A percentile compares a stretch with the other conserved stretches of the same genome.
phyloP scores from a whole-genome alignment of 176 grass and related monocot genomes.

The Zoysia pacifica region DNA sequence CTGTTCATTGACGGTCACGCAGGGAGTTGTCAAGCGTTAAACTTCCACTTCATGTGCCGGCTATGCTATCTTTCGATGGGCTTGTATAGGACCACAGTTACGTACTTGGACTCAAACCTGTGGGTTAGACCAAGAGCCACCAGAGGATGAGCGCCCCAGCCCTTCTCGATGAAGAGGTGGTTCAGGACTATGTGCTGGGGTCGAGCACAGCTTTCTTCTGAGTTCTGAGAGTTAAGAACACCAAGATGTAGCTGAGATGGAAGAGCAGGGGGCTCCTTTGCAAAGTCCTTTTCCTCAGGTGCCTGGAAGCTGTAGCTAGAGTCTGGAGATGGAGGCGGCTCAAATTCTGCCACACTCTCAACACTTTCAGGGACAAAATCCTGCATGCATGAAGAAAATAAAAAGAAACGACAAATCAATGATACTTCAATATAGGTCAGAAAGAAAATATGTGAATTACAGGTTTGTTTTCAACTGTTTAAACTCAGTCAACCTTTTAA shows the following conservation, averaged over 20 bases:
- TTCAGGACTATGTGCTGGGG: constrained; percentile 92
- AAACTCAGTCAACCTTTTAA: background rate
- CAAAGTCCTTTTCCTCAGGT: constrained; percentile 82
- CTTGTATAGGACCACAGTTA: constrained; percentile 90
- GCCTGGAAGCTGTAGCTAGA: constrained; percentile 72
- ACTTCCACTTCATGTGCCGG: constrained; percentile 24
- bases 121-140: constrained; percentile 90
- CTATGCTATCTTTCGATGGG: constrained; percentile 67
- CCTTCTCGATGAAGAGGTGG: constrained; percentile 96
- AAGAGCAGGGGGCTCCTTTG: constrained; percentile 85
- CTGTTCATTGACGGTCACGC: constrained; percentile 35
- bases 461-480: background rate
- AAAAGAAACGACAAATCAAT: background rate
- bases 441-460: background rate
- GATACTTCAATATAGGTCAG: background rate
- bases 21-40: constrained; percentile 57
- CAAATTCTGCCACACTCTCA: constrained; percentile 83
- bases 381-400: constrained; percentile 46
- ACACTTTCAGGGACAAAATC: constrained; percentile 92
- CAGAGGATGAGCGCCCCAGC: constrained; percentile 67
- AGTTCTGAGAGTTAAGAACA: constrained; percentile 70
- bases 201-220: constrained; percentile 59
- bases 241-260: constrained; percentile 77
- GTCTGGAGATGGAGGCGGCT: constrained; percentile 71
- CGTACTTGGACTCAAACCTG: constrained; percentile 95